These are phyloP conservation scores for Pichia kudriavzevii DNA, from an alignment of 1,139 yeast genomes.

Conservation along the genomic window DNA sequence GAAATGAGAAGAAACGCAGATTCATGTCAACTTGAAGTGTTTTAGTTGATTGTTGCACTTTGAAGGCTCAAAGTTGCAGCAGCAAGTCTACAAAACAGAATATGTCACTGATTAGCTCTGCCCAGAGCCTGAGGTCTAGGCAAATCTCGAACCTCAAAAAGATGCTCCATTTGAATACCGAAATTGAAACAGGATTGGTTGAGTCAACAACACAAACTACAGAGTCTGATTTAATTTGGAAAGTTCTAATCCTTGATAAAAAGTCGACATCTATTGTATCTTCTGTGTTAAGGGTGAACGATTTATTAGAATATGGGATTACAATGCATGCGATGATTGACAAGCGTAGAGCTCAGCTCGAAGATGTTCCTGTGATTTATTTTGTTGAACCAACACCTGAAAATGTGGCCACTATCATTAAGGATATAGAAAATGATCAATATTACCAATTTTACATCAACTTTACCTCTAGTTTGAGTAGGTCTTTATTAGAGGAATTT, in stretches of 20 bases:
- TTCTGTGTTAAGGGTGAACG: conserved; percentile 84
- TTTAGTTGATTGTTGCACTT: too few species aligned
- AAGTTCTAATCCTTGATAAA: conserved; percentile 77
- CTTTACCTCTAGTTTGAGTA: conserved; percentile 70
- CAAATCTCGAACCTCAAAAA: conserved; percentile 49
- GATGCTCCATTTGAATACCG: conserved; percentile 63
- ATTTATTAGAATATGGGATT: conserved; percentile 78
- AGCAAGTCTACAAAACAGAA: not conserved
- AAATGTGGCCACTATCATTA: conserved; percentile 59
- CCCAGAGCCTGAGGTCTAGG: conserved; percentile 21
- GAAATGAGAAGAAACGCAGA: too few species aligned
- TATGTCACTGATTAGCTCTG: conserved; percentile 17
- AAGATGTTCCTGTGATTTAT: conserved; percentile 92
- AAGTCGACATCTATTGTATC: conserved; percentile 81
- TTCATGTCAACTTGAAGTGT: too few species aligned
- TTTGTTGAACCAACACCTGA: conserved; percentile 82
- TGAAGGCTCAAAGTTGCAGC: too few species aligned
- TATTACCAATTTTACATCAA: conserved; percentile 79
- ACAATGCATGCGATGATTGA: conserved; percentile 77
- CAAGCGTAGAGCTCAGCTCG: conserved; percentile 65
- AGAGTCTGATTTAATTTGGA: conserved; percentile 75
- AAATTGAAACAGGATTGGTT: conserved; percentile 45
- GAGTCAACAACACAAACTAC: conserved; percentile 31
- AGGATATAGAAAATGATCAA: conserved; percentile 64
- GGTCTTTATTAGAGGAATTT: conserved; percentile 78